phyloP scores from a whole-genome alignment of 345 rosid genomes.

The Citrus australasica region DNA sequence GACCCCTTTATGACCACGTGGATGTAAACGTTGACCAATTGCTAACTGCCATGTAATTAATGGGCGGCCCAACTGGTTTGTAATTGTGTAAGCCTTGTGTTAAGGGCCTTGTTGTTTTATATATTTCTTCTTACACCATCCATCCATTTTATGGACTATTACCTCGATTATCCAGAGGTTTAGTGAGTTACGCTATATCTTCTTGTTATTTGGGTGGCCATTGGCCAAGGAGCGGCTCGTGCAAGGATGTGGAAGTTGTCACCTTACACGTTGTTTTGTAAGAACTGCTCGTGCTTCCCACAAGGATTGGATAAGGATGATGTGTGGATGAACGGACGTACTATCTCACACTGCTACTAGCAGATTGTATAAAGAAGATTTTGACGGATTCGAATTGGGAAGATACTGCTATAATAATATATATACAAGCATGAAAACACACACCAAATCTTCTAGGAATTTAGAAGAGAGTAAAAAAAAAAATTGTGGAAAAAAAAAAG shows the following conservation, averaged over 20 bases:
- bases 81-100: neutral
- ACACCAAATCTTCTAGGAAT: too few species aligned
- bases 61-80: neutral
- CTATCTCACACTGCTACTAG: neutral
- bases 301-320: slow-evolving; percentile 19
- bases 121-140: neutral
- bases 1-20: slow-evolving; percentile 18
- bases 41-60: neutral
- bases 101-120: neutral
- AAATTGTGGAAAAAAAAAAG: too few species aligned
- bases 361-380: neutral
- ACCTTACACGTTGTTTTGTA: slow-evolving; percentile 37
- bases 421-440: too few species aligned
- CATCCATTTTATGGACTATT: neutral
- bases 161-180: neutral
- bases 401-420: too few species aligned
- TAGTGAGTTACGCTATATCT: neutral
- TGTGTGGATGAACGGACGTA: neutral
- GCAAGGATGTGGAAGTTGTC: slow-evolving; percentile 34
- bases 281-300: slow-evolving; percentile 34
- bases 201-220: neutral
- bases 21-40: slow-evolving; percentile 20
- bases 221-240: neutral
- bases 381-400: too few species aligned
- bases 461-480: too few species aligned